Percentiles rank a stretch among this genome's conserved stretches.
Conservation (phyloP, 2,329 filamentous ascomycete genomes). For the Monosporascus sp. region DNA sequence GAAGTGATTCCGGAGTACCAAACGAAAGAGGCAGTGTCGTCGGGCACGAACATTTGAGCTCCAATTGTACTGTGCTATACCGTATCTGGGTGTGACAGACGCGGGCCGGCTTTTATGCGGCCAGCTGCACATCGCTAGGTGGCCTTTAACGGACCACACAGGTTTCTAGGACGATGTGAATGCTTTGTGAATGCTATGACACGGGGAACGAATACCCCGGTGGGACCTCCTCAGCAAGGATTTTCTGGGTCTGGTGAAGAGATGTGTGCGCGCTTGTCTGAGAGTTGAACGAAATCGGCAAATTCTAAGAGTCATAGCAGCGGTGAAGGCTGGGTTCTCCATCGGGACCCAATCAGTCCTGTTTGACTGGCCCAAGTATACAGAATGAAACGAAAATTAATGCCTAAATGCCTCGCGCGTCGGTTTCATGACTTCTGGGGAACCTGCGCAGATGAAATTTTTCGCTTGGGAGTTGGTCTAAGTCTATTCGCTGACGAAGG, state of each 20-base stretch:
- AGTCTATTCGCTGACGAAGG: not conserved
- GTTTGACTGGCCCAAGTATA: constrained; percentile 2
- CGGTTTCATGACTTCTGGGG: not conserved
- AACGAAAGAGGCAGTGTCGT: not conserved
- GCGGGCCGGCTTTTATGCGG: constrained; percentile 26
- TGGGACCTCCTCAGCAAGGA: not conserved
- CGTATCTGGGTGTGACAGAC: constrained; percentile 1
- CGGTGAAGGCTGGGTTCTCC: constrained; percentile 18
- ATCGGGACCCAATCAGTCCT: not conserved
- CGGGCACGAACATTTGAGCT: not conserved
- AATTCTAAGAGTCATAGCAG: constrained; percentile 17
- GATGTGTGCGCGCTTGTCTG: constrained; percentile 17
- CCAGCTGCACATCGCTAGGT: constrained; percentile 17
- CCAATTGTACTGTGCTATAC: not conserved
- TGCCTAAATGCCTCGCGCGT: constrained; percentile 9
- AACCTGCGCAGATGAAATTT: not conserved
- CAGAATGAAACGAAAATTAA: constrained; percentile 17
- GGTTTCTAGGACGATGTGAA: constrained; percentile 21
- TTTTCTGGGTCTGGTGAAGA: constrained; percentile 10
- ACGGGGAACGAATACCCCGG: constrained; percentile 4
- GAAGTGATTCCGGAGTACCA: constrained; percentile 17
- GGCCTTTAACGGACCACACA: constrained; percentile 17
- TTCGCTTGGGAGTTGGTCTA: not conserved
- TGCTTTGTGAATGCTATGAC: constrained; percentile 18
- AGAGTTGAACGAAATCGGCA: constrained; percentile 11